phyloP scores from a whole-genome alignment of 2,329 filamentous ascomycete genomes.

The Corinectria fuckeliana region DNA sequence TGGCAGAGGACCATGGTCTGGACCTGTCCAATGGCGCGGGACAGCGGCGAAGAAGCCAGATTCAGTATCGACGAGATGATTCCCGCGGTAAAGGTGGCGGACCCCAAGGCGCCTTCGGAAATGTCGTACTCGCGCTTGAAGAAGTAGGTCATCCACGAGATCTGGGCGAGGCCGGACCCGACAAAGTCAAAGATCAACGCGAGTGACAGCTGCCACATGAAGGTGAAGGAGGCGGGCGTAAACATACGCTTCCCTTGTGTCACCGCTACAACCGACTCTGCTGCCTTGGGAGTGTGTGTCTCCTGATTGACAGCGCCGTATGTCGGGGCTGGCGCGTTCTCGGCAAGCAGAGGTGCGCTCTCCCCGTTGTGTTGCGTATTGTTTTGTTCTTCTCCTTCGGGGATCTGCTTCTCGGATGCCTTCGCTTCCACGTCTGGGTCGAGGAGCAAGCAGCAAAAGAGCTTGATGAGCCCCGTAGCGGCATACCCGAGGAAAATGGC shows the following conservation, averaged over 20 bases:
- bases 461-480: constrained; percentile 21
- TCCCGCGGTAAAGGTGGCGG: constrained; percentile 30
- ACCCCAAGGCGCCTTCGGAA: constrained; percentile 25
- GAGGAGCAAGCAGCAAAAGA: constrained; percentile 22
- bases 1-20: constrained; percentile 34
- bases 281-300: neutral
- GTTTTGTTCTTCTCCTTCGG: neutral
- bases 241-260: constrained; percentile 17
- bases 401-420: constrained; percentile 10
- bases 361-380: neutral
- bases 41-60: constrained; percentile 26
- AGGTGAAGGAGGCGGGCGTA: constrained; percentile 22
- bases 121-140: constrained; percentile 34
- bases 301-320: constrained; percentile 18
- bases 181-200: constrained; percentile 31
- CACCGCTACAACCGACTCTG: neutral
- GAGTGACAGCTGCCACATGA: constrained; percentile 32
- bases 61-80: constrained; percentile 33
- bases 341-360: constrained; percentile 17
- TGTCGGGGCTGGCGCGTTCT: neutral
- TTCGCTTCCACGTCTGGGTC: constrained; percentile 22
- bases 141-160: constrained; percentile 37
- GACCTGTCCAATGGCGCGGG: constrained; percentile 27
- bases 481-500: constrained; percentile 29
- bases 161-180: constrained; percentile 30